phyloP scores from a whole-genome alignment of 1,139 yeast genomes.

The Diutina ranongensis region DNA sequence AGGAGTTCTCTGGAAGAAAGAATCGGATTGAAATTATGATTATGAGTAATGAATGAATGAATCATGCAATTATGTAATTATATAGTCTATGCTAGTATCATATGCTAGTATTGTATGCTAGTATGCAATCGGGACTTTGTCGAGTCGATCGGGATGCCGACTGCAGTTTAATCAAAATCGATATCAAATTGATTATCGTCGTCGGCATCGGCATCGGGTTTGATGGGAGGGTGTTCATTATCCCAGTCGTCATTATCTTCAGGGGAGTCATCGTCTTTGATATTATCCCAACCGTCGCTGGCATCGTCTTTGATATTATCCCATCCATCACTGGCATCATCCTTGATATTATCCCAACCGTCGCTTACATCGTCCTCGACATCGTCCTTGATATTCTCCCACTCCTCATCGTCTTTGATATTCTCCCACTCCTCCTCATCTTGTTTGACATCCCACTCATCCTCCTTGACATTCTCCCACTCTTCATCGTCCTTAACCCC shows the following conservation, averaged over 20 bases:
- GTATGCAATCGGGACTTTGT: too few relatives aligned
- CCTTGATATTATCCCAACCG: not conserved
- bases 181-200: too few relatives aligned
- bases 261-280: not conserved
- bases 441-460: not conserved
- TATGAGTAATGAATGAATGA: not conserved
- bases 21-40: not conserved
- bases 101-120: too few relatives aligned
- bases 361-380: not conserved
- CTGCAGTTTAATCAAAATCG: too few relatives aligned
- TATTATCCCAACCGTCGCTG: not conserved
- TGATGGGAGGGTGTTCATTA: too few relatives aligned
- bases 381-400: not conserved
- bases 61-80: not conserved
- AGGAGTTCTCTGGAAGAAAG: constrained; percentile 2
- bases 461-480: not conserved
- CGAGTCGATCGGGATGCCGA: too few relatives aligned
- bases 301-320: not conserved
- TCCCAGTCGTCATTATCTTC: too few relatives aligned
- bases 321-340: not conserved
- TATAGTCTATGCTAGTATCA: not conserved
- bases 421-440: not conserved
- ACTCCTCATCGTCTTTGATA: not conserved
- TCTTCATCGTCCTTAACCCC: not conserved
- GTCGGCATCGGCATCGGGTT: not conserved